Conservation (phyloP, 352 stramenopile genomes). For the Pythium rishiriense region DNA sequence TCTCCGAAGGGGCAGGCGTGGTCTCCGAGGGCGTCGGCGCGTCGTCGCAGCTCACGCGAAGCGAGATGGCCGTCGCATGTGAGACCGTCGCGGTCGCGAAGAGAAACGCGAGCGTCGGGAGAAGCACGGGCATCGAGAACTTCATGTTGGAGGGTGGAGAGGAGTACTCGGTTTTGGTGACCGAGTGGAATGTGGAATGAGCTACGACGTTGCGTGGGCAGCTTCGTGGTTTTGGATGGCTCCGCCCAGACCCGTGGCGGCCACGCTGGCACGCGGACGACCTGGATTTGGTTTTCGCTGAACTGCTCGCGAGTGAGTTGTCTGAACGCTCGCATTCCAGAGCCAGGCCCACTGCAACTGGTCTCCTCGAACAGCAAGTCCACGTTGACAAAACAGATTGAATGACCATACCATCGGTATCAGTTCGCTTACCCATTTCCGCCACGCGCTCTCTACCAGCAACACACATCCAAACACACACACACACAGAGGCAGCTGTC, state of each 20-base stretch:
- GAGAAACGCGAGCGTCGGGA: not conserved
- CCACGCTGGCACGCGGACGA: not conserved
- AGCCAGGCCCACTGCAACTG: not conserved
- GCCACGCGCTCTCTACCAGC: not conserved
- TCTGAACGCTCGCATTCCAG: not conserved
- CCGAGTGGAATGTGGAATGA: not conserved
- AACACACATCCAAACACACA: not conserved
- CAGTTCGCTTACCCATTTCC: no score
- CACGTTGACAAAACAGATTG: not conserved
- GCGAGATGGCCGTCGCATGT: not conserved
- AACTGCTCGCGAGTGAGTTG: not conserved
- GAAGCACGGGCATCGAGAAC: not conserved
- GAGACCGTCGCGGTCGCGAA: not conserved
- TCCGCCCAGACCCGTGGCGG: not conserved
- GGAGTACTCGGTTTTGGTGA: not conserved
- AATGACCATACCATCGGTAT: no score
- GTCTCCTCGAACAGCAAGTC: not conserved
- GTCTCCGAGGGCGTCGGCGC: no score
- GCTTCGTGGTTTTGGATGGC: not conserved
- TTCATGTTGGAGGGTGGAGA: not conserved
- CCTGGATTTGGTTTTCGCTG: not conserved
- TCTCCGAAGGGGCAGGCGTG: not conserved
- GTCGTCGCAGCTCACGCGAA: not conserved
- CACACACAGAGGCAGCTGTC: not conserved
- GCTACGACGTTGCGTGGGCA: not conserved